A percentile compares a stretch with the other conserved stretches of the same genome.
Evolutionary conservation across 208 protist genomes (phyloP).

Genomic region (Crithidia mellificae): DNA sequence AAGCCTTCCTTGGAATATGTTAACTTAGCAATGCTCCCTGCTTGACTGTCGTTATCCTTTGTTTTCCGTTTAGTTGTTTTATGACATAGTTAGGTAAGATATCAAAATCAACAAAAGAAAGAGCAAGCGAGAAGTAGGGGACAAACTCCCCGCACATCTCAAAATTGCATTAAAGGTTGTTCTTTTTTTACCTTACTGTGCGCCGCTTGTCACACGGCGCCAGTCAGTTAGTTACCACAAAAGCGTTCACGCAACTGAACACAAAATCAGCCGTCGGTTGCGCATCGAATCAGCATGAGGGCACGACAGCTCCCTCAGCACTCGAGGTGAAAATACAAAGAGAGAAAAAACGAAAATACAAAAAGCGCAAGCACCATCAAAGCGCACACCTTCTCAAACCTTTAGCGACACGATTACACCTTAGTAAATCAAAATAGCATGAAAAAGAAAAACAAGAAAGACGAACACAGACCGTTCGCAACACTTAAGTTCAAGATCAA

Average conservation of each 20-base stretch:
- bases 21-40: too few relatives aligned
- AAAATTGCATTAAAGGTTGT: not conserved
- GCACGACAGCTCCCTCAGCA: constrained; percentile 5
- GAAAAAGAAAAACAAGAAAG: constrained; percentile 8
- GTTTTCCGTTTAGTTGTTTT: constrained; percentile 2
- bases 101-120: not conserved
- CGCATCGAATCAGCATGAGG: not conserved
- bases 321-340: not conserved
- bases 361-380: too few relatives aligned
- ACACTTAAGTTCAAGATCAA: too few relatives aligned
- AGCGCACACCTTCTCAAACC: too few relatives aligned
- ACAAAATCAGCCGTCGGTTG: not conserved
- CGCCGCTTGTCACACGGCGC: not conserved
- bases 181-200: not conserved
- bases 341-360: constrained; percentile 1
- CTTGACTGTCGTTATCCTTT: too few relatives aligned
- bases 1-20: too few relatives aligned
- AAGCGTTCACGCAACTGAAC: not conserved
- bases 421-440: too few relatives aligned
- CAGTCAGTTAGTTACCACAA: constrained; percentile 8
- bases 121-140: not conserved
- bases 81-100: constrained; percentile 2
- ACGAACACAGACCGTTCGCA: too few relatives aligned
- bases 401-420: not conserved
- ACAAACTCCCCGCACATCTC: not conserved